Evolutionary conservation across 345 rosid genomes (phyloP).

Genomic region (Eutrema japonicum): DNA sequence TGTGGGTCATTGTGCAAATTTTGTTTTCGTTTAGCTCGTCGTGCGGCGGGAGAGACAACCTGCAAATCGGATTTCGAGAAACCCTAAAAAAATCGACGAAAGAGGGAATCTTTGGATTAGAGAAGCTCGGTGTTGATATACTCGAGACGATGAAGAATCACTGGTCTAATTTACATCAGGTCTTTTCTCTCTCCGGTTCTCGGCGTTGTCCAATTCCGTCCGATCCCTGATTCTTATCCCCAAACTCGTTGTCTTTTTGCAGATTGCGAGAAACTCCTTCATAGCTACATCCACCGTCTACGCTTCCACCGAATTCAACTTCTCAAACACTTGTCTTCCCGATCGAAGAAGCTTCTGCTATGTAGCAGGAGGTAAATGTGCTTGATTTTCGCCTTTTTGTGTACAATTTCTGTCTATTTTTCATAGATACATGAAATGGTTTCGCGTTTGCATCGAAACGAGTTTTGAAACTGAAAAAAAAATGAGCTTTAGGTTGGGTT

Average conservation of each 20-base stretch:
- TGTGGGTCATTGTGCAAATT: conserved; percentile 5
- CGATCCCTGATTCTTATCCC: conserved; percentile 11
- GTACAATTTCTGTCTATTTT: neutral
- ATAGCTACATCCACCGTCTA: conserved; percentile 35
- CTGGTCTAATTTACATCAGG: conserved; percentile 41
- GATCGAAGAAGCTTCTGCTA: conserved; percentile 40
- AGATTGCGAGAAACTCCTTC: conserved; percentile 38
- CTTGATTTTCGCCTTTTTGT: conserved; percentile 1
- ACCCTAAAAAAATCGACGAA: conserved; percentile 38
- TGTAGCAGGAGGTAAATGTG: conserved; percentile 23
- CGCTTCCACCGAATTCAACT: conserved; percentile 38
- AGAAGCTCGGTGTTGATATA: conserved; percentile 1
- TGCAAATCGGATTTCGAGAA: conserved; percentile 29
- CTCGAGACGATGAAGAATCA: conserved; percentile 39
- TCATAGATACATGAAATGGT: neutral
- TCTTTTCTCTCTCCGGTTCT: conserved; percentile 7
- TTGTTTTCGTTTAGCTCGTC: conserved; percentile 12
- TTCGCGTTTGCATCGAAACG: neutral
- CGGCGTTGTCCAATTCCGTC: neutral
- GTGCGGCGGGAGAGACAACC: conserved; percentile 19
- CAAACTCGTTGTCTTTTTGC: conserved; percentile 13
- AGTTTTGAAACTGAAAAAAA: neutral
- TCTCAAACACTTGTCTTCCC: conserved; percentile 26
- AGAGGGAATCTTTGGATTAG: conserved; percentile 9
- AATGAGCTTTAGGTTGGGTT: neutral